phyloP scores from a whole-genome alignment of 805 yeast species.

The Kodamaea kaohsiungensis region DNA sequence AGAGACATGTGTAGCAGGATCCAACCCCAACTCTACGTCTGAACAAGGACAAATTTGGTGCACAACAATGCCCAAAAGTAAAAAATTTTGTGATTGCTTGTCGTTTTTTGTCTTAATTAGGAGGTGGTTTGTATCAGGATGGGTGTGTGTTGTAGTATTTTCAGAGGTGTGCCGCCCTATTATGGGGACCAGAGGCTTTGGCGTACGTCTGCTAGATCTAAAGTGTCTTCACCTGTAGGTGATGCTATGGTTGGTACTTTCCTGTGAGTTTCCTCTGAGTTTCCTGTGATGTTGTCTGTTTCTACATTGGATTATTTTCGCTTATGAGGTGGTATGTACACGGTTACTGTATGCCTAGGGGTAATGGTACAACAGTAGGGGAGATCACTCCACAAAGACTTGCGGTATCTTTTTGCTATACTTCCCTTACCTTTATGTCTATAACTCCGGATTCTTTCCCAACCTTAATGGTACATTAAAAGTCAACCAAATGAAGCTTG shows the following conservation, averaged over 20 bases:
- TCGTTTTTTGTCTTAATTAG: background rate
- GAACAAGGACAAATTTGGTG: background rate
- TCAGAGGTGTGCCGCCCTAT: background rate
- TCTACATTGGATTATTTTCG: too few relatives aligned
- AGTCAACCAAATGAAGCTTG: background rate
- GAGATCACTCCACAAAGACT: too few relatives aligned
- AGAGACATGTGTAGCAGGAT: constrained; percentile 1
- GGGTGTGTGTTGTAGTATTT: background rate
- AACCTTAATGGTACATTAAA: too few relatives aligned
- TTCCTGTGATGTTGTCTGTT: too few relatives aligned
- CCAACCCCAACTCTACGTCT: constrained; percentile 1
- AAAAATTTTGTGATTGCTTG: background rate
- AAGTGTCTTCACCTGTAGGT: background rate
- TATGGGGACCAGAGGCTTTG: background rate
- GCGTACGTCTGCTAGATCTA: background rate
- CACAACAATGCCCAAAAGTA: background rate
- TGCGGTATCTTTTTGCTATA: too few relatives aligned
- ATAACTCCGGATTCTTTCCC: too few relatives aligned
- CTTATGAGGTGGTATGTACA: too few relatives aligned
- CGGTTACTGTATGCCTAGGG: too few relatives aligned
- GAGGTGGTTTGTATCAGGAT: background rate
- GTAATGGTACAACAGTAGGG: too few relatives aligned
- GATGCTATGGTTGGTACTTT: background rate
- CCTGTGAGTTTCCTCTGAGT: too few relatives aligned
- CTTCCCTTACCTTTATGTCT: too few relatives aligned